Evolutionary conservation across 768 basidiomycete species (phyloP).

Genomic region (Lactarius deliciosus): DNA sequence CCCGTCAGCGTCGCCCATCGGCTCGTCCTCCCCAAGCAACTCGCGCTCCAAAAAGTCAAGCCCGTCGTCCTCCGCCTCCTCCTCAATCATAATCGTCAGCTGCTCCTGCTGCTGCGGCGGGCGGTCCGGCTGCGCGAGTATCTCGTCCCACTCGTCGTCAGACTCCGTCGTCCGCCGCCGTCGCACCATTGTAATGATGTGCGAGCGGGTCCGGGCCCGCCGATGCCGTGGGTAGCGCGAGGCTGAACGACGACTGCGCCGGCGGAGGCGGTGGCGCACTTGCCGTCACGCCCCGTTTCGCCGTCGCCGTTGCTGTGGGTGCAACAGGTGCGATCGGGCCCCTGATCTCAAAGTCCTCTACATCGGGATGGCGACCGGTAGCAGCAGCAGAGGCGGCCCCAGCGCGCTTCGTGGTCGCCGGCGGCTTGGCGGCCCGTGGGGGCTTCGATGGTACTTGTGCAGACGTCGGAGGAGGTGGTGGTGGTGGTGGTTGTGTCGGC

Average conservation of each 20-base stretch:
- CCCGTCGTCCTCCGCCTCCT: slow-evolving; percentile 36
- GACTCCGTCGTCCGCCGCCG: slow-evolving; percentile 34
- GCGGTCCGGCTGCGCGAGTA: slow-evolving; percentile 8
- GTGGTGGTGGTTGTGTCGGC: slow-evolving; percentile 24
- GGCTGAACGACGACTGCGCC: slow-evolving; percentile 32
- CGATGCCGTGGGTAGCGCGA: slow-evolving; percentile 41
- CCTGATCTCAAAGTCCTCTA: slow-evolving; percentile 51
- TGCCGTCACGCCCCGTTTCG: not conserved
- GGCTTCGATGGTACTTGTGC: not conserved
- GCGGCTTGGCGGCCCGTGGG: not conserved
- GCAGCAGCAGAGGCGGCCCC: not conserved
- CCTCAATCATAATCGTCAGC: slow-evolving; percentile 42
- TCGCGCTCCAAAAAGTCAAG: slow-evolving; percentile 33
- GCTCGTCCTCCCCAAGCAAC: slow-evolving; percentile 26
- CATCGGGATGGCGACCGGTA: slow-evolving; percentile 37
- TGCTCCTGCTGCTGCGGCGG: slow-evolving; percentile 33
- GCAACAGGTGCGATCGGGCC: slow-evolving; percentile 39
- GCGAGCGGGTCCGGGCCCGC: slow-evolving; percentile 29
- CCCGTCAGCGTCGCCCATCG: slow-evolving; percentile 34
- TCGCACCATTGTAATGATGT: slow-evolving; percentile 22
- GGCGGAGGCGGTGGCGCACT: slow-evolving; percentile 33
- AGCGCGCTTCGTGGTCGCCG: not conserved
- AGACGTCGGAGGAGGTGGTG: not conserved
- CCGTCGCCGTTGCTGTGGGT: not conserved
- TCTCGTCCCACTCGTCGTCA: slow-evolving; percentile 55